These are phyloP conservation scores for Rachicladosporium sp. DNA, from an alignment of 2,329 filamentous ascomycete species.

Conservation along the genomic window DNA sequence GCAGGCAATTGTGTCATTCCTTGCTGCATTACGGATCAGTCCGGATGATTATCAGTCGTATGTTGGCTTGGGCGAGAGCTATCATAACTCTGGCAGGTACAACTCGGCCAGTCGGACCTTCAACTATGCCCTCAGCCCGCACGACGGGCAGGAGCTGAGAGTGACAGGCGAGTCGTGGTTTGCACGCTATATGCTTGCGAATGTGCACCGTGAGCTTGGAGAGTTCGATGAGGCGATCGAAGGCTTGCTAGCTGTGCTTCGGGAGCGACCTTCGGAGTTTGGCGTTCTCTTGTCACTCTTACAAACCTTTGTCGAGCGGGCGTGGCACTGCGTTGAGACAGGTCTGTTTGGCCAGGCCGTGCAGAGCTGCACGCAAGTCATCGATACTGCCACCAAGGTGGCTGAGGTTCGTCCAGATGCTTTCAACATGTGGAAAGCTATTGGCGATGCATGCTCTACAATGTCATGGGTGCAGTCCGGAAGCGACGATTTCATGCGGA, in stretches of 20 bases:
- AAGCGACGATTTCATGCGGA: constrained; percentile 48
- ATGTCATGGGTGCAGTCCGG: constrained; percentile 69
- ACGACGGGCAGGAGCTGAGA: constrained; percentile 44
- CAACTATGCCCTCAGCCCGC: constrained; percentile 66
- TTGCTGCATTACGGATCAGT: constrained; percentile 71
- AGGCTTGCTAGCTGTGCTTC: constrained; percentile 63
- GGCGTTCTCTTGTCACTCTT: constrained; percentile 79
- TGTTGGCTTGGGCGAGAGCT: constrained; percentile 94
- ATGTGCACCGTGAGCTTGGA: constrained; percentile 85
- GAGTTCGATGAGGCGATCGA: constrained; percentile 72
- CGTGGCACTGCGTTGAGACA: constrained; percentile 63
- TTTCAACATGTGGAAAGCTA: constrained; percentile 91
- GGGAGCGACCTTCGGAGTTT: constrained; percentile 58
- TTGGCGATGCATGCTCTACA: constrained; percentile 77
- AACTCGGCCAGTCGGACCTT: constrained; percentile 92
- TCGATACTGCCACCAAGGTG: constrained; percentile 54
- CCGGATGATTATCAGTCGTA: constrained; percentile 89
- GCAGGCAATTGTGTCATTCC: constrained; percentile 82
- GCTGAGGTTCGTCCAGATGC: constrained; percentile 50
- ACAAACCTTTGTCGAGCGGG: constrained; percentile 76
- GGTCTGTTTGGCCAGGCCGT: constrained; percentile 78
- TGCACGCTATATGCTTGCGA: constrained; percentile 90
- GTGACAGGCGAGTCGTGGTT: constrained; percentile 72
- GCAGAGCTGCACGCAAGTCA: constrained; percentile 55
- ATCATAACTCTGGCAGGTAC: constrained; percentile 84